Conservation (phyloP, 2,329 filamentous ascomycete species). For the Rhinocladiella mackenziei region DNA sequence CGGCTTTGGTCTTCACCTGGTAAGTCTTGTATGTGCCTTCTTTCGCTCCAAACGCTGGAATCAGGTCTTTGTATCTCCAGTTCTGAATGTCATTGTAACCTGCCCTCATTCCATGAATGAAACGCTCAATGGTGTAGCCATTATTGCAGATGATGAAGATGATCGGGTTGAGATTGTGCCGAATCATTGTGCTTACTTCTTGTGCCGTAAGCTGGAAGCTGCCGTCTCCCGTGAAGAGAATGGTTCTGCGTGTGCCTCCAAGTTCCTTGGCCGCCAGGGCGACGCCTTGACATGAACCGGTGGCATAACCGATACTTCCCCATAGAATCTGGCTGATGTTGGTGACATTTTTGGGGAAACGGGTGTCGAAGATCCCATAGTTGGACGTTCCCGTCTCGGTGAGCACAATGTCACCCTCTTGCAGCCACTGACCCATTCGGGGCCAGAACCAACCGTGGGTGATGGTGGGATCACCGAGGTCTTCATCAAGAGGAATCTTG, state of each 20-base stretch:
- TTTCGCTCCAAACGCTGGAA: conserved; percentile 30
- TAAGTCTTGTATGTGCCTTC: conserved; percentile 52
- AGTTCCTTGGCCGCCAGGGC: conserved; percentile 53
- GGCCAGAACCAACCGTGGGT: conserved; percentile 59
- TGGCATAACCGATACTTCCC: conserved; percentile 59
- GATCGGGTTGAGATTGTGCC: conserved; percentile 49
- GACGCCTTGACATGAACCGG: conserved; percentile 55
- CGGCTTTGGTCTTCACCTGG: conserved; percentile 57
- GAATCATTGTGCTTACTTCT: conserved; percentile 62
- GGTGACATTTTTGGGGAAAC: conserved; percentile 47
- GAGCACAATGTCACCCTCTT: conserved; percentile 54
- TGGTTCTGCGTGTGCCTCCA: conserved; percentile 52
- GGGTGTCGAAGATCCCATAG: conserved; percentile 52
- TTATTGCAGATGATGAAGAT: conserved; percentile 56
- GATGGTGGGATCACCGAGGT: conserved; percentile 36
- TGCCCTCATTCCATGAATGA: conserved; percentile 53
- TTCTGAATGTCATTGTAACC: conserved; percentile 53
- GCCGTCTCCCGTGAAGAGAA: conserved; percentile 60
- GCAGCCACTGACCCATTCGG: conserved; percentile 54
- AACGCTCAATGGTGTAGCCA: conserved; percentile 57
- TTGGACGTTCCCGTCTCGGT: conserved; percentile 58
- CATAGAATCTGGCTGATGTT: conserved; percentile 54
- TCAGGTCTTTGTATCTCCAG: conserved; percentile 51
- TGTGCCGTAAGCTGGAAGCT: conserved; percentile 65
- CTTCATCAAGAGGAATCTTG: conserved; percentile 38